phyloP scores from a whole-genome alignment of 192 early-diverging fungal species.

The Coemansia asiatica region DNA sequence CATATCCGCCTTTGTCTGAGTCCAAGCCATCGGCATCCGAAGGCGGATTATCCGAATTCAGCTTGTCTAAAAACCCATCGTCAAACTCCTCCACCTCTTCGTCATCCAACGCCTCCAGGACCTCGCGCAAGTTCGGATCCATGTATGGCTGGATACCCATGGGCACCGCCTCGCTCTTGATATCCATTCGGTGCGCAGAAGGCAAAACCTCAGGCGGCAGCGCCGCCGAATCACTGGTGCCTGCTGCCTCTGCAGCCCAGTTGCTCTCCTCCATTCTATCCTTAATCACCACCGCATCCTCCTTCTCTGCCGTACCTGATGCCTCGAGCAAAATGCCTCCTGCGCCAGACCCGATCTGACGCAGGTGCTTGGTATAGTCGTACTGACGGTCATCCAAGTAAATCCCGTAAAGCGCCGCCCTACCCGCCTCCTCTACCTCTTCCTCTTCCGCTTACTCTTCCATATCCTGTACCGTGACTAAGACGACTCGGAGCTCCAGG shows the following conservation, averaged over 20 bases:
- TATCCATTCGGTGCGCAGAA: slow-evolving; percentile 68
- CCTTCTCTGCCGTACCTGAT: slow-evolving; percentile 55
- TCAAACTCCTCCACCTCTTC: slow-evolving; percentile 79
- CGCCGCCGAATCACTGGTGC: slow-evolving; percentile 14
- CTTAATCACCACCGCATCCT: slow-evolving; percentile 45
- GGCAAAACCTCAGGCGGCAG: slow-evolving; percentile 78
- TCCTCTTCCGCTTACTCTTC: too few species aligned
- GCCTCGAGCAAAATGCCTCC: slow-evolving; percentile 78
- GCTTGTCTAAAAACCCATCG: slow-evolving; percentile 78
- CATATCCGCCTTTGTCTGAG: slow-evolving; percentile 55
- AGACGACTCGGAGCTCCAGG: slow-evolving; percentile 18
- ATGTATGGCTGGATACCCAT: slow-evolving; percentile 70
- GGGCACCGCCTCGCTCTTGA: slow-evolving; percentile 67
- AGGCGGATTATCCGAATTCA: slow-evolving; percentile 70
- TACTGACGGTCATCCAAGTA: slow-evolving; percentile 90
- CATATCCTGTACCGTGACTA: slow-evolving; percentile 26
- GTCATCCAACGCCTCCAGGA: slow-evolving; percentile 88
- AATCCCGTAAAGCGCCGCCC: slow-evolving; percentile 87
- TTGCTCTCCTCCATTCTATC: background rate
- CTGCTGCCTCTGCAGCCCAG: slow-evolving; percentile 14
- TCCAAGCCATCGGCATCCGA: slow-evolving; percentile 59
- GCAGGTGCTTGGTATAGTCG: slow-evolving; percentile 93
- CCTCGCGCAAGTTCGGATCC: slow-evolving; percentile 81
- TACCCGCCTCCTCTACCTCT: slow-evolving; percentile 56
- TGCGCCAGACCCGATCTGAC: slow-evolving; percentile 73